These are phyloP conservation scores for Pezicula rhizophila DNA, from an alignment of 2,329 filamentous ascomycete genomes.

Conservation along the genomic window DNA sequence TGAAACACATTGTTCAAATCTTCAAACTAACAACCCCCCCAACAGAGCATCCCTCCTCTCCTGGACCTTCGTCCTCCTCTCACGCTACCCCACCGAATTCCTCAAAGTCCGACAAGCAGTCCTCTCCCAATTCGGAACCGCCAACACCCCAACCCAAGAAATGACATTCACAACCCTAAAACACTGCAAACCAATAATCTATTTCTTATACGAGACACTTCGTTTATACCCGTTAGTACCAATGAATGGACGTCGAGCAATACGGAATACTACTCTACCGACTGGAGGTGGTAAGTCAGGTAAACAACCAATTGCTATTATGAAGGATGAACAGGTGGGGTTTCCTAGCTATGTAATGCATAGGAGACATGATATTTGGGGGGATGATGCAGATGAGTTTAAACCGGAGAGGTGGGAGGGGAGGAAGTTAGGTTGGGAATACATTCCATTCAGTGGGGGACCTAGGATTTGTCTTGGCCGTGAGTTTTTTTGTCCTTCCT, in stretches of 20 bases:
- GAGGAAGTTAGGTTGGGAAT: constrained; percentile 64
- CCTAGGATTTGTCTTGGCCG: constrained; percentile 64
- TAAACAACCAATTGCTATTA: constrained; percentile 22
- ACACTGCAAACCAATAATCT: constrained; percentile 16
- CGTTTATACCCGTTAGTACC: constrained; percentile 27
- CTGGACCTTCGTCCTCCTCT: constrained; percentile 33
- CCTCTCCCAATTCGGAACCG: constrained; percentile 24
- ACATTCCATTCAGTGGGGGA: constrained; percentile 68
- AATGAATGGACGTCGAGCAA: constrained; percentile 21
- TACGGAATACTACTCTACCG: constrained; percentile 25
- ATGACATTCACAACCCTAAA: constrained; percentile 18
- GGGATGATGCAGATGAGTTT: constrained; percentile 63
- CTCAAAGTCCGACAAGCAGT: constrained; percentile 37
- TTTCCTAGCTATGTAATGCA: constrained; percentile 27
- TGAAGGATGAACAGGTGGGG: constrained; percentile 20
- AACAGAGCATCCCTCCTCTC: constrained; percentile 19
- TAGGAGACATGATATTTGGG: constrained; percentile 57
- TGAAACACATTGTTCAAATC: no score
- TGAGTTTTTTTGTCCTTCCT: constrained; percentile 23
- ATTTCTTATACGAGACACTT: constrained; percentile 21
- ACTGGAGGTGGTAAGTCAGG: constrained; percentile 26
- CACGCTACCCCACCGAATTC: constrained; percentile 36
- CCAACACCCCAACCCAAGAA: constrained; percentile 6
- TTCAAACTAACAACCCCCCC: no score
- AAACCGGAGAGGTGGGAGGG: constrained; percentile 66